Evolutionary conservation across 176 grass and related monocot genomes (phyloP), one percentile per base, ranked within the genome.

Genomic region (Otatea glauca): DNA sequence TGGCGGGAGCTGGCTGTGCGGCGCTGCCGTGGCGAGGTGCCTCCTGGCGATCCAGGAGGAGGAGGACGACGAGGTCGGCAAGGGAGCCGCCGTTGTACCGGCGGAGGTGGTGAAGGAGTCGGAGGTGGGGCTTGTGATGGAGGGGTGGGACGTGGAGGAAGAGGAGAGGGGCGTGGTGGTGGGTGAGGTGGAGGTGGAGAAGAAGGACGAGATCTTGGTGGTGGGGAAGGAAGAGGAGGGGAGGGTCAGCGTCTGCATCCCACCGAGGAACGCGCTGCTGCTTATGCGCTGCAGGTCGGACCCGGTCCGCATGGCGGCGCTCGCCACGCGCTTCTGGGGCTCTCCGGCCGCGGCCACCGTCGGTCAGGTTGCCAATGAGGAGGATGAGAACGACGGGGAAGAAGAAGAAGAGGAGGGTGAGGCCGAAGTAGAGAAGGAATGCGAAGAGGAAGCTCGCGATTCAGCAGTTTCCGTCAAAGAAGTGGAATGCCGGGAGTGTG

Each of bases 221-320:
- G 93, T 92, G 9, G 89, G 80, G 29, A 89, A 90, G 60, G 88
- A 95, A 62, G 92, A 87, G 66, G 91, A 91, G 63, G 91, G 93
- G 12, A 94, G 91, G 86, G 89, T 96, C 50, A 95, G 93, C 29
- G 91, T 96, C 56, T 98, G 93, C 71, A 91, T 98, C 77, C 96
- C 96, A 0, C 96, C 96, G 1, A 92, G 86, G 77, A 98, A 98
- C 78, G 96, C 96, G 4, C 85, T 98, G 51, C 82, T 98, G 80
- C 89, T 98, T 32, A 98, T 98, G 96, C 84, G 96, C 59, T 98
- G 96, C 77, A 80, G 96, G 70, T 98, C 93, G 1, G 96, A 98
- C 91, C 96, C 93, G 0, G 93, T 98, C 20, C 78, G 93, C n/a
- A 96, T 98, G 93, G 96, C 96, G 5, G 91, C 91, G 7, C 63